Evolutionary conservation across 1,139 yeast species (phyloP).

Genomic region (Candida sp.): DNA sequence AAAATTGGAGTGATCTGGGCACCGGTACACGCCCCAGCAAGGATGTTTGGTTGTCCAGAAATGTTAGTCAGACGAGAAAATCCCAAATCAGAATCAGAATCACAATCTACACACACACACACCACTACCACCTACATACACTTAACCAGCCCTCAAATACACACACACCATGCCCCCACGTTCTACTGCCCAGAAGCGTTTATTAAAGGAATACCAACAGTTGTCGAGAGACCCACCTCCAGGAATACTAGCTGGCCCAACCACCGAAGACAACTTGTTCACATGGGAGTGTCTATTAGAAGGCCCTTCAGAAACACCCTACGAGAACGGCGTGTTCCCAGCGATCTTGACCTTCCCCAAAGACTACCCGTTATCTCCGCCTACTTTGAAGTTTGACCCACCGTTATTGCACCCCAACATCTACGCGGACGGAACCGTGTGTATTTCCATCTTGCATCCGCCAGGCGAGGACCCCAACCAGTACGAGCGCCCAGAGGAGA

Average conservation of each 20-base stretch:
- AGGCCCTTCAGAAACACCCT: conserved; percentile 94
- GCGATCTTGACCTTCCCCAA: conserved; percentile 83
- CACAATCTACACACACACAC: background rate
- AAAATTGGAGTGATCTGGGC: background rate
- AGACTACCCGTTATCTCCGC: conserved; percentile 95
- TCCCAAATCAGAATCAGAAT: background rate
- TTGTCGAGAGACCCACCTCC: conserved; percentile 88
- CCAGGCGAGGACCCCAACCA: conserved; percentile 98
- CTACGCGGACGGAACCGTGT: conserved; percentile 93
- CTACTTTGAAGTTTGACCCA: conserved; percentile 80
- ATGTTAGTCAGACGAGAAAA: no score
- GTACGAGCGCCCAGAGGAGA: conserved; percentile 93
- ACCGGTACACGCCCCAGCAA: background rate
- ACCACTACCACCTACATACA: background rate
- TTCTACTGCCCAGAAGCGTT: conserved; percentile 82
- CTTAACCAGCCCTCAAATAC: no score
- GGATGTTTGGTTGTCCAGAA: no score
- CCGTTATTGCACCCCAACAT: conserved; percentile 92
- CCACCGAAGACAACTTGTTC: conserved; percentile 78
- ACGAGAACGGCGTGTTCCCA: conserved; percentile 92
- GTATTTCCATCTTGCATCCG: conserved; percentile 92
- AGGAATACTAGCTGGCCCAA: conserved; percentile 94
- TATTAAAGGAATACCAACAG: conserved; percentile 89
- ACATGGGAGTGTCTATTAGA: conserved; percentile 91
- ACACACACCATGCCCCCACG: conserved; percentile 43